These are phyloP conservation scores for Neophaeococcomyces mojaviensis DNA, from an alignment of 2,329 filamentous ascomycete species.

Conservation along the genomic window DNA sequence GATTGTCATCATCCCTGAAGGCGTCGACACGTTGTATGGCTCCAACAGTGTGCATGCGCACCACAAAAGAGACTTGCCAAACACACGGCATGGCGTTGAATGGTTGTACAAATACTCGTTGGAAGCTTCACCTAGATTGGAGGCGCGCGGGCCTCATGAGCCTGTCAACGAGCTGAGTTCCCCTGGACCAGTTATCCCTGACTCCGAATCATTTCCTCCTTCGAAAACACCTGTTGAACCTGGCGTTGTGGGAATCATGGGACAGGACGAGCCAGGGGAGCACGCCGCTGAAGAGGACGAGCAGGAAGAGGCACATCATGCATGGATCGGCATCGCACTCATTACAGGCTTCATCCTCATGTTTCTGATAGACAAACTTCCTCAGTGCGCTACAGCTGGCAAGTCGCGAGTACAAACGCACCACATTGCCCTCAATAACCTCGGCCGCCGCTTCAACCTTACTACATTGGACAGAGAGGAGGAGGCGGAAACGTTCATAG, in stretches of 20 bases:
- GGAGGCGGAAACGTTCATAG: conserved; percentile 37
- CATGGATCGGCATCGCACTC: conserved; percentile 78
- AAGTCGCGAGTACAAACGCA: conserved; percentile 61
- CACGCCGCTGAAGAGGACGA: conserved; percentile 34
- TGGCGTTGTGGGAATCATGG: conserved; percentile 21
- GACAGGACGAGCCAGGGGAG: conserved; percentile 27
- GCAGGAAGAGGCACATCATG: conserved; percentile 51
- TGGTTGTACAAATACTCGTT: conserved; percentile 22
- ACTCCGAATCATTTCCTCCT: conserved; percentile 13
- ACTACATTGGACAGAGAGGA: conserved; percentile 34
- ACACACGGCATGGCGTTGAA: conserved; percentile 24
- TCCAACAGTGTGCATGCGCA: conserved; percentile 30
- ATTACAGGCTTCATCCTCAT: conserved; percentile 88
- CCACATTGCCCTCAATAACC: conserved; percentile 81
- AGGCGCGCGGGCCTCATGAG: conserved; percentile 1
- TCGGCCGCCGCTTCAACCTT: conserved; percentile 50
- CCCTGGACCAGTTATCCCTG: conserved; percentile 27
- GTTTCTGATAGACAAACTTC: conserved; percentile 88
- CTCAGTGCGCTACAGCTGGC: conserved; percentile 61
- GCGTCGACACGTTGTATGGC: conserved; percentile 79
- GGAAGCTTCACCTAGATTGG: background rate
- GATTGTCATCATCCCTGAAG: conserved; percentile 96
- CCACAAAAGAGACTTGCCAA: conserved; percentile 27
- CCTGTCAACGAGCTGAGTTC: conserved; percentile 12
- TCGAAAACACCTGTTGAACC: conserved; percentile 24